Base-by-base conservation (phyloP, 208 protist species). In the Chromosphaera perkinsii region DNA sequence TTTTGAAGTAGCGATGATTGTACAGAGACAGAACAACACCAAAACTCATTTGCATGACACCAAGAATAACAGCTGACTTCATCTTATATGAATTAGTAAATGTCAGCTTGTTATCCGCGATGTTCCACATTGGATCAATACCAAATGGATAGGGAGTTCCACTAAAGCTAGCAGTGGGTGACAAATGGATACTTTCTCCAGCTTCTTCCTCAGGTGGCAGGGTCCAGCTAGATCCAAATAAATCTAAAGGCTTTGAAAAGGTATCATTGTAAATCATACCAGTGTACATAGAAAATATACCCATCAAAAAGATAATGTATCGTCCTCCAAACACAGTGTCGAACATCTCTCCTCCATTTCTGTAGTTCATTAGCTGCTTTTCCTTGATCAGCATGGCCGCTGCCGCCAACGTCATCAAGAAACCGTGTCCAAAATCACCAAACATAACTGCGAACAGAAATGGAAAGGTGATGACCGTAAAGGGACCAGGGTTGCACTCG, bases 401-500 rank as follows among this genome's bases (percentile, higher is more conserved):
- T 20, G 87, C 85, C 40, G 89, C 79, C 35, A 93, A 33, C 43
- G 90, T 85, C 26, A 97, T 76, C 27, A 97, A 84, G 48, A 93
- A 29, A 55, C 95, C 96, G 82, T 99, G 97, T 37, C 94, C 95
- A 37, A 98, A 80, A 76, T 99, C 97, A 59, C 96, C 96, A 81
- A 97, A 99, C 97, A 99, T 99, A 58, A 99, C 87, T 56, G 89
- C 95, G 75, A 99, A 99, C 3, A 99, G 82, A 83, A 98, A 99
- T 29, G 97, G 97, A 81, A 99, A 99, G 37, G 92, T 97, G 40
- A 98, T 87, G 58, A 96, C 91, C 27, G 93, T 92, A 63, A 97
- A 93, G 3, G 48, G 59, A 20, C 39, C 64, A 22, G 79, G 72
- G 55, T 83, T 85, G 32, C 76, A 68, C 51, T 92, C 88, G 51